phyloP scores from a whole-genome alignment of 177 flowering plant genomes.

The Vitis hybrid region DNA sequence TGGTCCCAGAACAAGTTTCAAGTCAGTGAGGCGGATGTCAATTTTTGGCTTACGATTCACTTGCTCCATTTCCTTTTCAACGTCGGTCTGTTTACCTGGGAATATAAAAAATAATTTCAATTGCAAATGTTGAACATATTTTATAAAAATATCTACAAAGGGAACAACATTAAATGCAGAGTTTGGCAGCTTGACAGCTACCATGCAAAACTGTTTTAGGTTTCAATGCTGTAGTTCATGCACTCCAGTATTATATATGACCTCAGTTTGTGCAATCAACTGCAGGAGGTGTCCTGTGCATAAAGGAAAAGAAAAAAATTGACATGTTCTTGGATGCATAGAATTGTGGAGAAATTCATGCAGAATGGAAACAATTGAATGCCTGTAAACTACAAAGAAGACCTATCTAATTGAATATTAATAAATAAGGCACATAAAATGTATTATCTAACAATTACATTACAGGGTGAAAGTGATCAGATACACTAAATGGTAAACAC shows the following conservation, averaged over 20 bases:
- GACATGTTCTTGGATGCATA: not conserved
- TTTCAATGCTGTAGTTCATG: not conserved
- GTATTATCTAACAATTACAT: too few species aligned
- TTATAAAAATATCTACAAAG: not conserved
- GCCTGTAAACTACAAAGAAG: too few species aligned
- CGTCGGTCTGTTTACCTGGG: slow-evolving; percentile 66
- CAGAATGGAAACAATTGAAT: too few species aligned
- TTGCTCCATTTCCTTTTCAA: slow-evolving; percentile 58
- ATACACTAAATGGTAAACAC: too few species aligned
- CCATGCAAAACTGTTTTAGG: not conserved
- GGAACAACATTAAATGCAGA: not conserved
- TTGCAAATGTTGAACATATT: not conserved
- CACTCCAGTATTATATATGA: not conserved
- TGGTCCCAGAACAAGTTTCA: slow-evolving; percentile 91
- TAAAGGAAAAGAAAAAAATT: not conserved
- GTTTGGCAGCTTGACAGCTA: not conserved
- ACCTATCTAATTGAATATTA: too few species aligned
- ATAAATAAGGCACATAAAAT: too few species aligned
- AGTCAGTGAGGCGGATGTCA: slow-evolving; percentile 77
- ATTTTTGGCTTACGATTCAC: slow-evolving; percentile 60
- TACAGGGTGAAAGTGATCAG: too few species aligned
- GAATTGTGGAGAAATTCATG: not conserved
- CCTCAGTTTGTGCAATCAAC: not conserved
- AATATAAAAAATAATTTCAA: slow-evolving; percentile 1
- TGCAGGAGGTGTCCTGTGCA: too few species aligned